Evolutionary conservation across 805 yeast genomes (phyloP), one percentile per base, ranked within the genome.

Genomic region (Nakazawaea ernobii): DNA sequence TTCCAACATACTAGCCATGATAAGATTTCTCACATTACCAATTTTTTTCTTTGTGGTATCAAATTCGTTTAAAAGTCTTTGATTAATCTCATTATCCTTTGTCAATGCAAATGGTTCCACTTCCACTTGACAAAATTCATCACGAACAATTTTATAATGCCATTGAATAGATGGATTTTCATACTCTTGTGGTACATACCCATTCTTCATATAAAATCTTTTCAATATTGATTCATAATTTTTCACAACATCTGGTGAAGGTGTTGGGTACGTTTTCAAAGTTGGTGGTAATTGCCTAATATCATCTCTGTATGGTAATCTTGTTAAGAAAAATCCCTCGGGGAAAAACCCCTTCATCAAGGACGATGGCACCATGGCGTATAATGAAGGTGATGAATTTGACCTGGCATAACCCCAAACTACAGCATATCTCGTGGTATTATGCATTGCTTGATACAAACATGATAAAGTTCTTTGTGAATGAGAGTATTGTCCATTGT

Each of bases 241-340:
- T 29, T 46, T 40, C 7, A 45, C 55, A 4, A 50, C 35, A 10
- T 50, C 38, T 50, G 48, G 27, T 41, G 35, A 27, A 45, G 49
- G 35, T 35, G 40, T 42, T 48, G 52, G 35, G 5, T 35, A 27
- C 5, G 55, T 38, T 5, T 48, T n/a, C 8, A 52, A 46, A 1
- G 52, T 49, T 4, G 63, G 64, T 0, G 97, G 97, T 4, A 79
- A 61, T 32, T 75, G 71, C 44, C 97, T 69, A 3, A 89, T 63
- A 59, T 88, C 92, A 54, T 89, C 95, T 13, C 78, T 64, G 70
- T 77, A 85, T 1, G 98, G 97, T 20, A 86, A 55, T 29, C 74
- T 71, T 8, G 85, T 71, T 48, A 90, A 61, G 42, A 83, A 80
- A 52, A 92, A 77, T 0, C 97, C 97, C 48, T 85, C 80, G 0